These are phyloP conservation scores for Beta corolliflora DNA, from an alignment of 179 eudicot species.

Conservation along the genomic window DNA sequence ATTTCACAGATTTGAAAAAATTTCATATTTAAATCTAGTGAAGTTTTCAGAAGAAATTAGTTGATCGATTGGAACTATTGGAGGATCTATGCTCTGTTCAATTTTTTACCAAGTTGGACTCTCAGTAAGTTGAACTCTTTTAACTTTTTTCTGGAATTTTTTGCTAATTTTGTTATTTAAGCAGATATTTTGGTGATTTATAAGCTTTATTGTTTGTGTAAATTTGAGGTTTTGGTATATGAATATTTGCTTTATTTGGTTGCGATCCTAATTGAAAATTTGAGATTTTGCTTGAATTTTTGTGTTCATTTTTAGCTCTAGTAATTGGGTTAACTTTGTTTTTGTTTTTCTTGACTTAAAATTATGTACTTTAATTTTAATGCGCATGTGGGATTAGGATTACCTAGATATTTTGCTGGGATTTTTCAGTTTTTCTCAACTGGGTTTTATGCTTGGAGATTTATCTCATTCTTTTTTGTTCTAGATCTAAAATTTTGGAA, in stretches of 20 bases:
- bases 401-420: constrained; percentile 1
- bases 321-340: constrained; percentile 2
- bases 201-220: constrained; percentile 3
- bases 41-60: constrained; percentile 35
- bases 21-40: constrained; percentile 32
- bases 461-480: constrained; percentile 7
- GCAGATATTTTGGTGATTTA: constrained; percentile 20
- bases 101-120: constrained; percentile 28
- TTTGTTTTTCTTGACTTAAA: not conserved
- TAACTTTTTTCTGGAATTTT: constrained; percentile 7
- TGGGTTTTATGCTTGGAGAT: constrained; percentile 3
- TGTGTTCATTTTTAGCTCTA: constrained; percentile 6
- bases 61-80: constrained; percentile 30
- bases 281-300: constrained; percentile 27
- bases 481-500: constrained; percentile 34
- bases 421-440: not conserved
- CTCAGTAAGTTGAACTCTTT: constrained; percentile 47
- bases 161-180: constrained; percentile 19
- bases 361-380: not conserved
- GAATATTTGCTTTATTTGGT: constrained; percentile 1
- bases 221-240: not conserved
- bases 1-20: constrained; percentile 32
- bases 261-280: constrained; percentile 27
- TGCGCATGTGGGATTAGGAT: constrained; percentile 21
- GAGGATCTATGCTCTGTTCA: constrained; percentile 39